Evolutionary conservation across 2,329 filamentous ascomycete species (phyloP).

Genomic region (Exophiala dermatitidis): DNA sequence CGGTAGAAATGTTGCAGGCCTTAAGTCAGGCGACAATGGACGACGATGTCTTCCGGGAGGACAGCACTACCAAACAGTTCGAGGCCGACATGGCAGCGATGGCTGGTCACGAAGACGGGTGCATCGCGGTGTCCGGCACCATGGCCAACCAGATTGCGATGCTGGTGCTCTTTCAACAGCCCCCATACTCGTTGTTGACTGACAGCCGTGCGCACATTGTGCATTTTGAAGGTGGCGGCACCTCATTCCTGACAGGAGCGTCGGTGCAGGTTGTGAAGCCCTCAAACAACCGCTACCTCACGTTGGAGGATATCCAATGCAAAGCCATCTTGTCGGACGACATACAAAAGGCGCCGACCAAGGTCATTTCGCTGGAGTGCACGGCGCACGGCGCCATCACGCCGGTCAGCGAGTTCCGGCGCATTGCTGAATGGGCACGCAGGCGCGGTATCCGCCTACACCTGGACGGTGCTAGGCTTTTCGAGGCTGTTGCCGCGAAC

Average conservation of each 20-base stretch:
- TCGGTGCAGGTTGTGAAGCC: conserved; percentile 23
- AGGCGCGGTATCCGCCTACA: conserved; percentile 30
- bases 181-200: conserved; percentile 32
- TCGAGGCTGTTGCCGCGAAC: conserved; percentile 29
- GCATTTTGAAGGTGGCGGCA: conserved; percentile 30
- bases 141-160: conserved; percentile 37
- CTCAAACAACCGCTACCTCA: conserved; percentile 32
- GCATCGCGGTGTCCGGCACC: conserved; percentile 35
- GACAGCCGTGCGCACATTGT: conserved; percentile 34
- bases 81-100: conserved; percentile 30
- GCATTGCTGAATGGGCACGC: conserved; percentile 30
- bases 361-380: conserved; percentile 30
- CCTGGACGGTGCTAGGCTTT: conserved; percentile 31
- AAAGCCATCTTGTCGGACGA: conserved; percentile 1
- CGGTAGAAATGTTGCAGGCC: conserved; percentile 30
- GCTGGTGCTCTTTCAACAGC: conserved; percentile 31
- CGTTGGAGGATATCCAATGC: conserved; percentile 23
- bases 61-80: conserved; percentile 25
- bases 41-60: conserved; percentile 33
- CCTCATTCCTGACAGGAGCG: conserved; percentile 32
- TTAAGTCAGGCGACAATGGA: conserved; percentile 24
- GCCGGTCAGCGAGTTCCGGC: conserved; percentile 28
- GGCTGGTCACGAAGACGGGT: conserved; percentile 32
- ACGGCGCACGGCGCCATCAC: conserved; percentile 29
- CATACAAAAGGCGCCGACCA: conserved; percentile 31